Evolutionary conservation across 345 rosid species (phyloP).

Genomic region (Citrus glauca): DNA sequence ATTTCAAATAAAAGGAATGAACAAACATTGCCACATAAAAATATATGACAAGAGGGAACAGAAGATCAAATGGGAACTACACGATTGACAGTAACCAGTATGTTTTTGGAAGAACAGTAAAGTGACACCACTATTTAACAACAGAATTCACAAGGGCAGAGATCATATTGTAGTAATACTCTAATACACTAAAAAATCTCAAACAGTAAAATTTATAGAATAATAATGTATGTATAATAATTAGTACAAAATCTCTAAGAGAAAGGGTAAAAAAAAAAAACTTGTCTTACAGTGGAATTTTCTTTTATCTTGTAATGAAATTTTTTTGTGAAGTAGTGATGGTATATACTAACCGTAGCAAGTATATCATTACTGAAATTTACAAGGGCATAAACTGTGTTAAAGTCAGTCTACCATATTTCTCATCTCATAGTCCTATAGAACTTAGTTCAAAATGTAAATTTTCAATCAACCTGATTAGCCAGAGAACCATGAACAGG

Average conservation of each 20-base stretch:
- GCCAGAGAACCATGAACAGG: conserved; percentile 91
- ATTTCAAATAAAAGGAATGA: neutral
- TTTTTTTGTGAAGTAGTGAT: too few species aligned
- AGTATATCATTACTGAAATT: neutral
- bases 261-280: too few species aligned
- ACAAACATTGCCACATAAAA: neutral
- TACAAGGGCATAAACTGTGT: neutral
- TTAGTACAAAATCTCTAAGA: too few species aligned
- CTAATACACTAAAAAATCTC: neutral
- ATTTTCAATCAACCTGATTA: conserved; percentile 44
- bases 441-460: neutral
- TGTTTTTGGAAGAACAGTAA: neutral
- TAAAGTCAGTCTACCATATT: neutral
- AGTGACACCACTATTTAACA: neutral
- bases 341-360: too few species aligned
- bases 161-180: neutral
- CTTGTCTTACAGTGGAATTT: too few species aligned
- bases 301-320: too few species aligned
- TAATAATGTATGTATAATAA: too few species aligned
- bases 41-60: neutral
- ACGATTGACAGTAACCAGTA: neutral
- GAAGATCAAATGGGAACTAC: neutral
- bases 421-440: neutral
- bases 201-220: neutral
- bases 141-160: neutral